These are phyloP conservation scores for Hysterium pulicare DNA, from an alignment of 2,329 filamentous ascomycete species.

Conservation along the genomic window DNA sequence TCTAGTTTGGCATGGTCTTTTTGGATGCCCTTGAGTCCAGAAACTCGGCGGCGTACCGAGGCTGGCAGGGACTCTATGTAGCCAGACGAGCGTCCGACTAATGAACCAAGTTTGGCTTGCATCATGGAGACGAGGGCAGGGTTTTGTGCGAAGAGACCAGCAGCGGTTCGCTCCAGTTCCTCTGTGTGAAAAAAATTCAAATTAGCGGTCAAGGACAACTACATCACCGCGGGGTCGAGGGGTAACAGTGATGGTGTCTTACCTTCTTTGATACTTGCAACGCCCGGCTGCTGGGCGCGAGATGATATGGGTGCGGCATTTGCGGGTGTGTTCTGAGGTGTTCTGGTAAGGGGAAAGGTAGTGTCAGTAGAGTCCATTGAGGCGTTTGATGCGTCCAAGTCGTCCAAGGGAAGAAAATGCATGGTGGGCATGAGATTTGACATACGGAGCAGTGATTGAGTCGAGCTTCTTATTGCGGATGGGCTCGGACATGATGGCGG, in stretches of 20 bases:
- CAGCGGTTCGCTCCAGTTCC: constrained; percentile 84
- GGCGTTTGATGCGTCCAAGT: constrained; percentile 19
- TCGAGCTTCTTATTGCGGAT: constrained; percentile 66
- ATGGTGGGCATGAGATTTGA: constrained; percentile 29
- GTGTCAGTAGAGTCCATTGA: constrained; percentile 31
- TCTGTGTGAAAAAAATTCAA: constrained; percentile 55
- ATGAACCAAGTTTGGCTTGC: constrained; percentile 87
- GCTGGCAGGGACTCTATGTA: constrained; percentile 95
- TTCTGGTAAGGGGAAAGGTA: constrained; percentile 56
- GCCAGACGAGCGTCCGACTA: constrained; percentile 92
- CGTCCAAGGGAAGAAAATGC: constrained; percentile 17
- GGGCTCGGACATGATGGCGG: constrained; percentile 60
- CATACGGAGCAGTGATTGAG: constrained; percentile 62
- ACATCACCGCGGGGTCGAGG: constrained; percentile 28
- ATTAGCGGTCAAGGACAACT: constrained; percentile 35
- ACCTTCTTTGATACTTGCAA: constrained; percentile 98
- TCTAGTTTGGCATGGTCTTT: constrained; percentile 99
- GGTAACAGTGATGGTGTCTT: constrained; percentile 26
- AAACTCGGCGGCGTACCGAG: constrained; percentile 86
- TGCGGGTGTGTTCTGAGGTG: constrained; percentile 95
- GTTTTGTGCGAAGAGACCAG: constrained; percentile 93
- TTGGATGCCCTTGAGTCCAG: constrained; percentile 95
- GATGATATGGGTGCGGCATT: constrained; percentile 96
- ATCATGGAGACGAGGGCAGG: constrained; percentile 95
- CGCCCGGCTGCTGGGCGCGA: constrained; percentile 90